Percentiles rank a stretch among this genome's conserved stretches.
Conservation (phyloP, 768 basidiomycete species). For the Agaricus subrufescens region DNA sequence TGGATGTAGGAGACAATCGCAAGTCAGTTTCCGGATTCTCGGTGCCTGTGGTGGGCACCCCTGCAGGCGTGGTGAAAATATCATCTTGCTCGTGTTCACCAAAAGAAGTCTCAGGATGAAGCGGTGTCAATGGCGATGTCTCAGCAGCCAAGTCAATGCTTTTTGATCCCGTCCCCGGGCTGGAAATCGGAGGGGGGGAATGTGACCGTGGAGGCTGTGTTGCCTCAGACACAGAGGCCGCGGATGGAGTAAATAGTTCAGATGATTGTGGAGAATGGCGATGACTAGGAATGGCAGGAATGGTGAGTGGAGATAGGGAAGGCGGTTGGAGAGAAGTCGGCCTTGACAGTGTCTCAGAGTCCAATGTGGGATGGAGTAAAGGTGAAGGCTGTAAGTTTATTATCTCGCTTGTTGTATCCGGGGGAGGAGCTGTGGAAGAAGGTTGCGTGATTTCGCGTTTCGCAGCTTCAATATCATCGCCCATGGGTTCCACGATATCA, state of each 20-base stretch:
- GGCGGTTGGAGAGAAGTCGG: not conserved
- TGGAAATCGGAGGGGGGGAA: not conserved
- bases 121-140: not conserved
- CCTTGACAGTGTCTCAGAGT: not conserved
- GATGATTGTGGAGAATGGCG: not conserved
- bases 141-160: not conserved
- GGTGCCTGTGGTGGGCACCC: not conserved
- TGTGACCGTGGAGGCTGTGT: not conserved
- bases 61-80: not conserved
- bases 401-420: not conserved
- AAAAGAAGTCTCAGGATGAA: not conserved
- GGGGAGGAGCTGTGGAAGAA: not conserved
- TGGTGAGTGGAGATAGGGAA: not conserved
- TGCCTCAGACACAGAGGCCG: not conserved
- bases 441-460: no score
- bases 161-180: not conserved
- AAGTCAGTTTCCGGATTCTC: not conserved
- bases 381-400: not conserved
- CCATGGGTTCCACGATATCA: not conserved
- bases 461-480: not conserved
- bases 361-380: not conserved
- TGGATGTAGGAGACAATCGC: conserved; percentile 3
- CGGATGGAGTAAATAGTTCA: not conserved
- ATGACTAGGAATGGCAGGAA: not conserved
- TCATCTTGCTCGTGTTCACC: not conserved